Percentiles rank a stretch among this genome's conserved stretches.
Evolutionary conservation across 257 asterid species (phyloP).

Genomic region (Paraleonurus japonicus): DNA sequence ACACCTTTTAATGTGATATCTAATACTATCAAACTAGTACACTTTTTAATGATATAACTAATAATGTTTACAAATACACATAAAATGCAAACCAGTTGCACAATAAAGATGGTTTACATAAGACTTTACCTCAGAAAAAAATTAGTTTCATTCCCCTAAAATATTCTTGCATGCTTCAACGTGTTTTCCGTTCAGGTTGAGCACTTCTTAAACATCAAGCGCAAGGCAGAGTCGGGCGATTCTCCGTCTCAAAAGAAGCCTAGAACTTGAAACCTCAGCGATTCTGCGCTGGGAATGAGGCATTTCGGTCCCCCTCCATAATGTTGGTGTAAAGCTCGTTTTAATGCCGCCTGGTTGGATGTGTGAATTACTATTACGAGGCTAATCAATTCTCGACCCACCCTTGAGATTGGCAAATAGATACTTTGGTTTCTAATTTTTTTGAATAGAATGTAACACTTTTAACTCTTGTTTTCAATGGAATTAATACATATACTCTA

Average conservation of each 20-base stretch:
- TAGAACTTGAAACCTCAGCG: slow-evolving; percentile 37
- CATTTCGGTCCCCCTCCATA: not conserved
- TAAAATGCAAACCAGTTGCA: too few species aligned
- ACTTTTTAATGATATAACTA: too few species aligned
- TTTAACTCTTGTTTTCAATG: not conserved
- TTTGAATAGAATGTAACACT: not conserved
- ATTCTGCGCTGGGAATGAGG: not conserved
- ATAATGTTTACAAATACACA: too few species aligned
- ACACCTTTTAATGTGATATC: too few species aligned
- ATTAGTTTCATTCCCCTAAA: not conserved
- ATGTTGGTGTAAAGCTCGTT: not conserved
- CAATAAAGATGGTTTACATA: too few species aligned
- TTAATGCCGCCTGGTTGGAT: not conserved
- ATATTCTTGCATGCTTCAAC: too few species aligned
- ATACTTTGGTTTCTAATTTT: not conserved
- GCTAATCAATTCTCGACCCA: not conserved
- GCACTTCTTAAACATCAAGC: slow-evolving; percentile 81
- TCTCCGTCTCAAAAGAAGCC: slow-evolving; percentile 58
- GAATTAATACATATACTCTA: not conserved
- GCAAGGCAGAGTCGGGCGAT: slow-evolving; percentile 60
- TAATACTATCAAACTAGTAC: too few species aligned
- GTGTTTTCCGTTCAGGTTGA: slow-evolving; percentile 65
- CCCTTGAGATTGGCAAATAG: not conserved
- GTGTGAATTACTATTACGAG: not conserved
- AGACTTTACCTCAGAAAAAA: not conserved